Evolutionary conservation across 2,329 filamentous ascomycete species (phyloP), one percentile per base, ranked within the genome.

Genomic region (Epicoccum sorghinum): DNA sequence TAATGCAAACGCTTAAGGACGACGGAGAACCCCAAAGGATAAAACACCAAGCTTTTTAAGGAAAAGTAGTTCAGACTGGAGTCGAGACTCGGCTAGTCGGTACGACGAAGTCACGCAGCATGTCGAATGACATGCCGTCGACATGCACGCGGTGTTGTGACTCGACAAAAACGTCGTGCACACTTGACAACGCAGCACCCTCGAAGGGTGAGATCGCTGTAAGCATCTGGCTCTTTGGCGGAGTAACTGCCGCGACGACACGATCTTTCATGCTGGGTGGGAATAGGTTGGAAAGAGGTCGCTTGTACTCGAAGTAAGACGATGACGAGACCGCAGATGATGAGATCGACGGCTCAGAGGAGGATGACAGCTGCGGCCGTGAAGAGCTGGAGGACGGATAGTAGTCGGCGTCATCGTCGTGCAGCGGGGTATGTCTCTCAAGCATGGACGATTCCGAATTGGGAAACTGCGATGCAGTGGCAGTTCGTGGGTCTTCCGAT

Each of bases 101-200:
- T 39, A 65, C 57, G 14, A 61, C 54, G 12, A 72, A 64, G 50
- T 72, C 66, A 40, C 62, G 54, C 4, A 72, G 42, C 62, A 75
- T 69, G 46, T 75, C 72, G 41, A 75, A 74, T 0, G 69, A 68
- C 62, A 73, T 64, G 42, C 72, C 72, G 38, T 75, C 71, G 23
- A 74, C 66, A 9, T 63, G 59, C 12, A 75, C 65, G 10, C 69
- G 57, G 3, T 71, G 68, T 25, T 71, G 68, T 18, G 68, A 67
- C 38, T 75, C 68, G 14, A 73, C 57, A 30, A 66, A 61, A 1
- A 72, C 61, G 42, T 74, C 62, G 45, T 73, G 67, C 0, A 73
- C 68, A 29, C 65, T 67, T 6, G 67, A 50, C 3, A 74, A 44
- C 0, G 69, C 57, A 8, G 43, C 55, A 0, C 67, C 69, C 47